Conservation (phyloP, 2,329 filamentous ascomycete species). For the Cryphonectria nitschkei region DNA sequence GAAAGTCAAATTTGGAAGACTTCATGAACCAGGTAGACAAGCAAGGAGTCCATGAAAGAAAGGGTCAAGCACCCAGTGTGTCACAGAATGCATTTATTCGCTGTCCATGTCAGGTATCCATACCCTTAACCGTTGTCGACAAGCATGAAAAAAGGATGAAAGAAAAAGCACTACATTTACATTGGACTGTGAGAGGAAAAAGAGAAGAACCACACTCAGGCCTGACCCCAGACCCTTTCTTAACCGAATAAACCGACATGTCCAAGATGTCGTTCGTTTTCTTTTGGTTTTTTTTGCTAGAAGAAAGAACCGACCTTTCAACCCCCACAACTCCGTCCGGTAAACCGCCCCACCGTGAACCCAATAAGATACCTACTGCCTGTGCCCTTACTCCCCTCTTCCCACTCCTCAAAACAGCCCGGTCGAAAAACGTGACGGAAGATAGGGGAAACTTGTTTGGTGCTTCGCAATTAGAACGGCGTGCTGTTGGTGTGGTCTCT, state of each 20-base stretch:
- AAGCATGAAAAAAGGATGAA: constrained; percentile 21
- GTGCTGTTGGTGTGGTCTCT: not conserved
- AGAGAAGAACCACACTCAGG: not conserved
- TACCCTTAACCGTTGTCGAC: constrained; percentile 11
- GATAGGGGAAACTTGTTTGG: not conserved
- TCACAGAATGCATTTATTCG: constrained; percentile 25
- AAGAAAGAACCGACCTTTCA: not conserved
- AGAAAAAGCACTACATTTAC: constrained; percentile 26
- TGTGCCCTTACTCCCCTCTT: not conserved
- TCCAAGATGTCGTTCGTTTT: not conserved
- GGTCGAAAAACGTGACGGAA: not conserved
- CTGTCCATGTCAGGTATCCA: constrained; percentile 26
- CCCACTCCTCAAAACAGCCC: not conserved
- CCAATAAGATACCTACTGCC: constrained; percentile 18
- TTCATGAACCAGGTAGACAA: not conserved
- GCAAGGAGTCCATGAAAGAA: not conserved
- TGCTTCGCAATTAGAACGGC: not conserved
- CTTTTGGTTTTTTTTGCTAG: not conserved
- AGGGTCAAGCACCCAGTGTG: not conserved
- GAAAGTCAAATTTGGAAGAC: not conserved
- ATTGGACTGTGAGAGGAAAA: constrained; percentile 1
- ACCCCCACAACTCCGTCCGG: constrained; percentile 28
- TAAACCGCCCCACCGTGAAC: not conserved
- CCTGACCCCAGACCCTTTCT: not conserved
- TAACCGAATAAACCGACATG: not conserved